Evolutionary conservation across 768 basidiomycete genomes (phyloP).

Genomic region (Coprinopsis cinerea): DNA sequence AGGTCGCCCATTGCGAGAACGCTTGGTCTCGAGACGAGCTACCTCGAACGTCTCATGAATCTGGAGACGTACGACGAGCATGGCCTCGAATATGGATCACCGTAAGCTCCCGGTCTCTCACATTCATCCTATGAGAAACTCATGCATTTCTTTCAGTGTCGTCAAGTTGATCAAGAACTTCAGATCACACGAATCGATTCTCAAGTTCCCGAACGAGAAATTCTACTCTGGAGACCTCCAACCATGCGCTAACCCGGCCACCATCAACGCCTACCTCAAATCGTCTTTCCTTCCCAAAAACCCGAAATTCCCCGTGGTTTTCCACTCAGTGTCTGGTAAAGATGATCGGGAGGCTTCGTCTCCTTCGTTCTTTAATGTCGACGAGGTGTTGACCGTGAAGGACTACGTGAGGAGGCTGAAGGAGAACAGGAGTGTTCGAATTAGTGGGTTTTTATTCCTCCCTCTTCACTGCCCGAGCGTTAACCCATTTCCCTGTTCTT

Average conservation of each 20-base stretch:
- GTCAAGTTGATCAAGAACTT: slow-evolving; percentile 62
- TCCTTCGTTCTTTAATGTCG: slow-evolving; percentile 67
- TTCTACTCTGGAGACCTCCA: slow-evolving; percentile 55
- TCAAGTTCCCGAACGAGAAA: slow-evolving; percentile 52
- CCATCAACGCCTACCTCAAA: slow-evolving; percentile 34
- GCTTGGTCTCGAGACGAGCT: slow-evolving; percentile 55
- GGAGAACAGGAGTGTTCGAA: slow-evolving; percentile 28
- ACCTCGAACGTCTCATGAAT: slow-evolving; percentile 54
- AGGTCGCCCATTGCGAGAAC: slow-evolving; percentile 49
- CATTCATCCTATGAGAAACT: neutral
- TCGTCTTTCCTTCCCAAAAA: slow-evolving; percentile 34
- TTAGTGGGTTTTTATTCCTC: slow-evolving; percentile 30
- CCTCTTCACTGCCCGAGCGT: neutral
- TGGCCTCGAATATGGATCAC: neutral
- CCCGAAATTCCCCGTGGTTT: slow-evolving; percentile 51
- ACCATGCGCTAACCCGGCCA: slow-evolving; percentile 34
- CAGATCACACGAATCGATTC: slow-evolving; percentile 55
- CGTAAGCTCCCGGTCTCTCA: neutral
- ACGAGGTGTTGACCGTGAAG: slow-evolving; percentile 51
- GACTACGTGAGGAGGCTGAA: slow-evolving; percentile 38
- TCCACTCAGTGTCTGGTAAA: slow-evolving; percentile 54
- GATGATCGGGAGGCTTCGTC: slow-evolving; percentile 63
- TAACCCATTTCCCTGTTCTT: neutral
- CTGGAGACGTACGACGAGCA: slow-evolving; percentile 33
- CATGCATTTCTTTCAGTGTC: neutral